Evolutionary conservation across 1,284 basidiomycete species (phyloP).

Genomic region (Porphyrellus sp.): DNA sequence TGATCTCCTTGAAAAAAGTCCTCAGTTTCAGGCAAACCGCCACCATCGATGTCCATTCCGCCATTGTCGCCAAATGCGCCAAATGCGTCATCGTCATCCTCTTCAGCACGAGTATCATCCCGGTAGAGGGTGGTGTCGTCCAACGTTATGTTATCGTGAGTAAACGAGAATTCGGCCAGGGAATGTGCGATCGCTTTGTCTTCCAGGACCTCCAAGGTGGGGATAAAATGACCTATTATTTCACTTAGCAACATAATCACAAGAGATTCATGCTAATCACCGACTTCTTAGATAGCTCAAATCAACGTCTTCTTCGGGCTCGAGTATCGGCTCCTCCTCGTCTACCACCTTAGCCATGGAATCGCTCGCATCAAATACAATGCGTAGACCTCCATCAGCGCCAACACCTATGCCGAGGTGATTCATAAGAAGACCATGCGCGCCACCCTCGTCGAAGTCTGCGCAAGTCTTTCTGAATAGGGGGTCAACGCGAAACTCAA

Average conservation of each 20-base stretch:
- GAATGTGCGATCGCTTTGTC: slow-evolving; percentile 77
- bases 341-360: slow-evolving; percentile 77
- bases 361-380: slow-evolving; percentile 97
- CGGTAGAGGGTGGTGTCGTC: slow-evolving; percentile 61
- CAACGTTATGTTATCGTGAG: slow-evolving; percentile 54
- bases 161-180: slow-evolving; percentile 77
- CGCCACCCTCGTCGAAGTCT: slow-evolving; percentile 98
- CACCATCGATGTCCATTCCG: slow-evolving; percentile 46
- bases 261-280: slow-evolving; percentile 28
- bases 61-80: slow-evolving; percentile 35
- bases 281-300: slow-evolving; percentile 66
- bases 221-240: slow-evolving; percentile 60
- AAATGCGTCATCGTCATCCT: slow-evolving; percentile 48
- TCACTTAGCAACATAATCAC: slow-evolving; percentile 7
- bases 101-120: slow-evolving; percentile 45
- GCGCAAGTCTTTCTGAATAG: slow-evolving; percentile 97
- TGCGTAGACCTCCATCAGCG: slow-evolving; percentile 78
- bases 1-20: slow-evolving; percentile 79
- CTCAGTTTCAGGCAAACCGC: slow-evolving; percentile 53
- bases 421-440: slow-evolving; percentile 92
- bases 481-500: slow-evolving; percentile 96
- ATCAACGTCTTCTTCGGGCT: slow-evolving; percentile 67
- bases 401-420: slow-evolving; percentile 77
- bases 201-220: slow-evolving; percentile 60
- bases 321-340: slow-evolving; percentile 63